Evolutionary conservation across 306 rosid genomes (phyloP).

Genomic region (Lotus japonicus): DNA sequence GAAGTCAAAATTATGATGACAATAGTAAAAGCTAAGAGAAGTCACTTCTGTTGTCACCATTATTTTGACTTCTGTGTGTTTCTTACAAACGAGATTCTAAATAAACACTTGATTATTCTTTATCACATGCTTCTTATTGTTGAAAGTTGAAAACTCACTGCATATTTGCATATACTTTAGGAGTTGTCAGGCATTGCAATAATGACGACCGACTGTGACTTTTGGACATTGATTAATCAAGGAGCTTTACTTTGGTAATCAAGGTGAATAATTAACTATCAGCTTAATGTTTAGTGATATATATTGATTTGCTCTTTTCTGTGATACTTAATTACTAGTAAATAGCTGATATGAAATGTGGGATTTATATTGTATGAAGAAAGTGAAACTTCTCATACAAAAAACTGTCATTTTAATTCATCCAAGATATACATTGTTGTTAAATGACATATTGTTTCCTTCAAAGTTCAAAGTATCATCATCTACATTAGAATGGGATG

Average conservation of each 20-base stretch:
- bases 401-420: constrained; percentile 9
- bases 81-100: no score
- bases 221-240: constrained; percentile 16
- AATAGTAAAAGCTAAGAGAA: no score
- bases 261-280: constrained; percentile 6
- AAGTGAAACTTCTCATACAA: neutral
- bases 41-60: no score
- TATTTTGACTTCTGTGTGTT: no score
- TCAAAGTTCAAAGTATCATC: constrained; percentile 16
- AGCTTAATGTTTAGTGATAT: neutral
- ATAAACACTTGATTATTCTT: constrained; percentile 6
- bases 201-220: constrained; percentile 20
- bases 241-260: constrained; percentile 13
- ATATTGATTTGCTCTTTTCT: neutral
- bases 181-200: constrained; percentile 23
- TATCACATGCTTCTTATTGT: constrained; percentile 25
- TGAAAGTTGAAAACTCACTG: constrained; percentile 14
- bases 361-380: neutral
- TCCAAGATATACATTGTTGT: neutral
- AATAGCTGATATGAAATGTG: neutral
- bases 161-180: neutral
- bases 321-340: neutral
- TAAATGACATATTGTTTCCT: neutral
- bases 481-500: neutral
- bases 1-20: no score